phyloP scores from a whole-genome alignment of 148 eudicot genomes.

The Persicaria tinctoria region DNA sequence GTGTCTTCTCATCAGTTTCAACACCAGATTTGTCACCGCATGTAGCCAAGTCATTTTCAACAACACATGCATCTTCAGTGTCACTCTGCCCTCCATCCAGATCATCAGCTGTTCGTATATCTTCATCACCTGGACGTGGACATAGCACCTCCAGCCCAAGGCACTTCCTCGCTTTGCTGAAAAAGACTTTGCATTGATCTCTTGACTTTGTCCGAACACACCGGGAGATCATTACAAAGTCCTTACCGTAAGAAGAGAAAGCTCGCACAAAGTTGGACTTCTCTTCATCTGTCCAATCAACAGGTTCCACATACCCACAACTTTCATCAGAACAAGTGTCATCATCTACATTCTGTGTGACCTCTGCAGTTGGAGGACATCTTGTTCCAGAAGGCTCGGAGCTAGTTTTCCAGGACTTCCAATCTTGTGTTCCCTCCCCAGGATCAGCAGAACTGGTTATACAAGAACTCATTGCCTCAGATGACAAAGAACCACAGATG shows the following conservation, averaged over 20 bases:
- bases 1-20: constrained; percentile 43
- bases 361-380: constrained; percentile 60
- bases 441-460: constrained; percentile 75
- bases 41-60: constrained; percentile 40
- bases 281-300: constrained; percentile 88
- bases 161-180: constrained; percentile 71
- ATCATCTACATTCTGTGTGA: constrained; percentile 50
- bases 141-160: constrained; percentile 50
- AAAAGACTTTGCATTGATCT: constrained; percentile 79
- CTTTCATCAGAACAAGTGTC: constrained; percentile 83
- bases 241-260: constrained; percentile 65
- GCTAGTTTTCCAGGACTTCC: constrained; percentile 36
- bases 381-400: constrained; percentile 18
- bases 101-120: constrained; percentile 26
- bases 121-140: constrained; percentile 26
- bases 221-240: constrained; percentile 63
- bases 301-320: constrained; percentile 63
- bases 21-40: constrained; percentile 45
- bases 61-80: constrained; percentile 51
- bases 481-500: constrained; percentile 81
- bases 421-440: constrained; percentile 42
- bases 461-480: constrained; percentile 93
- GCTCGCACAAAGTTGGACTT: constrained; percentile 65
- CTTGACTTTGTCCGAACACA: constrained; percentile 54
- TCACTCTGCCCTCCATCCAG: constrained; percentile 52